Conservation (phyloP, 441 rosid genomes). For the Rhodomyrtus psidioides region DNA sequence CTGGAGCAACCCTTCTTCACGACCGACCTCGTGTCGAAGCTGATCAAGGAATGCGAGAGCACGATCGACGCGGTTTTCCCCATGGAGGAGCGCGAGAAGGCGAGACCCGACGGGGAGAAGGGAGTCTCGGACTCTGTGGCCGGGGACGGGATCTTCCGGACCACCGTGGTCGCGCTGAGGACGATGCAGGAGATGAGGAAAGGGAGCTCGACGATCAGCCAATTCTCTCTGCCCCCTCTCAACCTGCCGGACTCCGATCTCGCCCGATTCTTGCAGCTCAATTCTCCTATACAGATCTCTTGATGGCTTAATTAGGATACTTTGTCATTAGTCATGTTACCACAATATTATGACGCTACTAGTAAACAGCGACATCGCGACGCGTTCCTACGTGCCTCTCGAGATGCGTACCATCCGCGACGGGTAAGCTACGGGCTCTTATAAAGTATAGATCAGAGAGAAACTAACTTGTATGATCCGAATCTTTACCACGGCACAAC, state of each 20-base stretch:
- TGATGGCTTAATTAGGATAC: background rate
- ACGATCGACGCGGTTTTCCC: conserved; percentile 50
- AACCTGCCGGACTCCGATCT: conserved; percentile 48
- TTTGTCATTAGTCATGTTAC: background rate
- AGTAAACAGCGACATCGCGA: background rate
- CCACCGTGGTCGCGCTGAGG: conserved; percentile 62
- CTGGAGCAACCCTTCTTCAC: conserved; percentile 67
- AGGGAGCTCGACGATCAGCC: conserved; percentile 59
- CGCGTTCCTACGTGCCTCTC: background rate
- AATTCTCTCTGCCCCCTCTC: conserved; percentile 66
- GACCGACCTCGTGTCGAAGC: conserved; percentile 62
- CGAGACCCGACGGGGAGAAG: background rate
- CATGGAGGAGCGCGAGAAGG: conserved; percentile 10
- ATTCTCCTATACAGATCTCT: conserved; percentile 45
- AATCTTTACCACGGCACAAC: background rate
- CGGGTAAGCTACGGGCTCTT: background rate
- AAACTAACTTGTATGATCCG: background rate
- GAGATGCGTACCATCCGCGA: background rate
- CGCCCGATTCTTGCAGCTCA: conserved; percentile 27
- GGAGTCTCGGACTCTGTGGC: conserved; percentile 21
- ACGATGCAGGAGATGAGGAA: conserved; percentile 74
- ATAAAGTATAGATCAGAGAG: background rate
- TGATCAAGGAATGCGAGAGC: conserved; percentile 63
- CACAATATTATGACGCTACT: background rate
- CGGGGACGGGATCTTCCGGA: conserved; percentile 63